phyloP scores from a whole-genome alignment of 2,329 filamentous ascomycete genomes.

The Cytospora paraplurivora region DNA sequence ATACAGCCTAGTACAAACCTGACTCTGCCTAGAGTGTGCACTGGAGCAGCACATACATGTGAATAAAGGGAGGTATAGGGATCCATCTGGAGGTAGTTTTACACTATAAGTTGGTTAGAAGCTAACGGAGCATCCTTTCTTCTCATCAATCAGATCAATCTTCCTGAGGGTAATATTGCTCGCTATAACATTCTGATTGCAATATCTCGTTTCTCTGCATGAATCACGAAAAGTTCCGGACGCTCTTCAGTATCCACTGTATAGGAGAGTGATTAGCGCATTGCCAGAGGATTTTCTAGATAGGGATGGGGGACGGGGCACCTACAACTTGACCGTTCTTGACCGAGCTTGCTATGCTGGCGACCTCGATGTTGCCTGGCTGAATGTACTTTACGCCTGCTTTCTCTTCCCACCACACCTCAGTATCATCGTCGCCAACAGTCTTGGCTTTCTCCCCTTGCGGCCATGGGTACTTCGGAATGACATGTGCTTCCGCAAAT shows the following conservation, averaged over 20 bases:
- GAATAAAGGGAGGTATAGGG: too few species aligned
- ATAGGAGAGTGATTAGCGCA: conserved; percentile 27
- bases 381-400: conserved; percentile 72
- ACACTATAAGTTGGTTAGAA: too few species aligned
- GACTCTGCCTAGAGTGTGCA: too few species aligned
- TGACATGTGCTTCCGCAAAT: conserved; percentile 86
- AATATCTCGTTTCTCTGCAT: not conserved
- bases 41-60: too few species aligned
- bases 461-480: conserved; percentile 74
- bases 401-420: conserved; percentile 81
- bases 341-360: conserved; percentile 72
- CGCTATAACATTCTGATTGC: not conserved
- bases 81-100: too few species aligned
- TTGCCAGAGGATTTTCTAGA: not conserved
- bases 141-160: too few species aligned
- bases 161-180: too few species aligned
- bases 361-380: conserved; percentile 78
- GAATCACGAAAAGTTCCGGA: conserved; percentile 47
- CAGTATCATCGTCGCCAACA: conserved; percentile 57
- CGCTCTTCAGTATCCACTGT: conserved; percentile 66
- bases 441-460: conserved; percentile 68
- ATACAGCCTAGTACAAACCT: too few species aligned
- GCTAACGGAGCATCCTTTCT: too few species aligned
- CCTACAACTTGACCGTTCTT: conserved; percentile 80
- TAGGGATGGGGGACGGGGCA: conserved; percentile 24